A percentile compares a stretch with the other conserved stretches of the same genome.
Conservation (phyloP, 345 rosid species). For the Durio zibethinus region DNA sequence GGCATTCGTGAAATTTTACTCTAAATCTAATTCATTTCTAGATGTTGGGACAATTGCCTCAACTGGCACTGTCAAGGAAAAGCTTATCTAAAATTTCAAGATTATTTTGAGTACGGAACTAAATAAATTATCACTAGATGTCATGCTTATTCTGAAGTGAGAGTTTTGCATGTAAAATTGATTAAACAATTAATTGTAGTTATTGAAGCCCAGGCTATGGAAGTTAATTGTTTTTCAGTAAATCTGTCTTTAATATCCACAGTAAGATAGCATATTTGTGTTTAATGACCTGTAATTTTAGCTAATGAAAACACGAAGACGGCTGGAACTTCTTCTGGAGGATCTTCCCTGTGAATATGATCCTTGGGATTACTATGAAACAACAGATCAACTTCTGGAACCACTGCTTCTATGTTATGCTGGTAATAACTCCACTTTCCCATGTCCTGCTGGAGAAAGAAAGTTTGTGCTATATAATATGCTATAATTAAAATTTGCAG, state of each 20-base stretch:
- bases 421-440: constrained; percentile 40
- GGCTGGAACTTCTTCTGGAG: constrained; percentile 86
- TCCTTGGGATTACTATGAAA: constrained; percentile 72
- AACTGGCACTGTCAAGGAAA: background rate
- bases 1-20: background rate
- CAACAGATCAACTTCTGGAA: constrained; percentile 73
- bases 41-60: background rate
- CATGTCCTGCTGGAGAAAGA: background rate
- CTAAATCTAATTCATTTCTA: background rate
- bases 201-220: background rate
- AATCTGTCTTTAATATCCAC: background rate
- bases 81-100: constrained; percentile 2
- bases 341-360: constrained; percentile 92
- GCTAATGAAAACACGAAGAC: constrained; percentile 78
- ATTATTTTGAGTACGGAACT: background rate
- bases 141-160: background rate
- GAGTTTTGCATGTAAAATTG: background rate
- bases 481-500: constrained; percentile 35
- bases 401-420: constrained; percentile 81
- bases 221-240: background rate
- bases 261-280: background rate
- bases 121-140: background rate
- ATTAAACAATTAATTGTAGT: background rate
- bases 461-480: constrained; percentile 1
- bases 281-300: constrained; percentile 30